These are phyloP conservation scores for Yamadazyma conglobata DNA, from an alignment of 1,139 yeast genomes.

Conservation along the genomic window DNA sequence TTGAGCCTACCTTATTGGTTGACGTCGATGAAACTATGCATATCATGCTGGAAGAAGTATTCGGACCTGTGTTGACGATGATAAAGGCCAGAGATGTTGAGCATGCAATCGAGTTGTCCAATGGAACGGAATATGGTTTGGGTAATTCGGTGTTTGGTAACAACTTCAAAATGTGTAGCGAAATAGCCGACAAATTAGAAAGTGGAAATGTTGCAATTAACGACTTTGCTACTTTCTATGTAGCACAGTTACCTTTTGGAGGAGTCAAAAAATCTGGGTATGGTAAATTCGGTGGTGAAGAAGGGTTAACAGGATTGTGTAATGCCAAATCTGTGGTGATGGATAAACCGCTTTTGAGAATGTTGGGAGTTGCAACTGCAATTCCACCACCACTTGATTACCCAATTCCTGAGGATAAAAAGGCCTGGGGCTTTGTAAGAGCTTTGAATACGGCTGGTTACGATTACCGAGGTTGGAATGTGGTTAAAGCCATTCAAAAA, in stretches of 20 bases:
- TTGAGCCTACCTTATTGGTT: slow-evolving; percentile 79
- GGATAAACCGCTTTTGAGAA: slow-evolving; percentile 68
- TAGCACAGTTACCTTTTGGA: slow-evolving; percentile 95
- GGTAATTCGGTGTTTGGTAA: slow-evolving; percentile 88
- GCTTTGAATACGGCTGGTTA: slow-evolving; percentile 87
- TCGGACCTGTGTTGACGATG: slow-evolving; percentile 84
- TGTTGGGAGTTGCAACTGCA: slow-evolving; percentile 60
- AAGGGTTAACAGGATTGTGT: slow-evolving; percentile 88
- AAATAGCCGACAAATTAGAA: slow-evolving; percentile 59
- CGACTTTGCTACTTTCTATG: slow-evolving; percentile 94
- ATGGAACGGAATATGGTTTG: slow-evolving; percentile 83
- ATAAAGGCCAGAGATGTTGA: slow-evolving; percentile 64
- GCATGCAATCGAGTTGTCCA: slow-evolving; percentile 76
- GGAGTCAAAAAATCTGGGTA: slow-evolving; percentile 91
- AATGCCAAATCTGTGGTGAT: slow-evolving; percentile 80
- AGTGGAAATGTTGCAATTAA: slow-evolving; percentile 94
- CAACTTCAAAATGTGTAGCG: slow-evolving; percentile 51
- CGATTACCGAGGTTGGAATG: slow-evolving; percentile 69
- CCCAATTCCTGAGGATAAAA: slow-evolving; percentile 76
- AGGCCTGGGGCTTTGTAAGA: slow-evolving; percentile 84
- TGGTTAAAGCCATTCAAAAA: slow-evolving; percentile 37
- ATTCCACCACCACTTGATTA: slow-evolving; percentile 89
- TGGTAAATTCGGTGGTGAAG: slow-evolving; percentile 96
- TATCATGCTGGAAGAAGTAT: slow-evolving; percentile 85
- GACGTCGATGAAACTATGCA: slow-evolving; percentile 78